Conservation (phyloP, 805 yeast species). For the Wickerhamiella sorbophila region DNA sequence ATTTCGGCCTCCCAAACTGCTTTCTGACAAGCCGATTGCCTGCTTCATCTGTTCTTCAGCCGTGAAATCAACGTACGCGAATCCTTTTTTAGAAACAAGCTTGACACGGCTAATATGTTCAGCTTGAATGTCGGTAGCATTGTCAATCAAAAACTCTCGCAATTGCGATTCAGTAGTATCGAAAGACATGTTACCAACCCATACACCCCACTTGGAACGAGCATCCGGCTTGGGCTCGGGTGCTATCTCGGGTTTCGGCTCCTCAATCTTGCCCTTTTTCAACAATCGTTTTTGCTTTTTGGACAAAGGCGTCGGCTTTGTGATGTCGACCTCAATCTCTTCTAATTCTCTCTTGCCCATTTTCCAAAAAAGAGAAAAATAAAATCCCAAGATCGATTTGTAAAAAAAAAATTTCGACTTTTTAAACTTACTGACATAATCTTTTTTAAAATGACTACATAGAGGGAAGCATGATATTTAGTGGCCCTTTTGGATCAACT, state of each 20-base stretch:
- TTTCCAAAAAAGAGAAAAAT: not conserved
- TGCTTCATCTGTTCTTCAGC: conserved; percentile 43
- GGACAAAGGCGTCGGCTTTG: conserved; percentile 66
- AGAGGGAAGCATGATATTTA: not conserved
- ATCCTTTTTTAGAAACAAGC: conserved; percentile 62
- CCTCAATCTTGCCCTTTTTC: conserved; percentile 42
- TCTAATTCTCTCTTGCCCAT: conserved; percentile 21
- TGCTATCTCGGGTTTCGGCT: conserved; percentile 23
- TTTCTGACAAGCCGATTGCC: conserved; percentile 57
- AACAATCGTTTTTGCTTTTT: conserved; percentile 79
- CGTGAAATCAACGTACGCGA: conserved; percentile 77
- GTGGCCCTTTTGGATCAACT: conserved; percentile 25
- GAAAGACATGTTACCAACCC: conserved; percentile 89
- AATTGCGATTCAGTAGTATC: conserved; percentile 70
- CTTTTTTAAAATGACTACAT: too few relatives aligned
- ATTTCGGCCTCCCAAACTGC: conserved; percentile 67
- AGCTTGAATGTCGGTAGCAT: conserved; percentile 34
- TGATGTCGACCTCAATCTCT: conserved; percentile 30
- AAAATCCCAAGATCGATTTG: too few relatives aligned
- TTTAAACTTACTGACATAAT: not conserved
- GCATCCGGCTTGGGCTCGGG: conserved; percentile 15
- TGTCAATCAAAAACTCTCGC: conserved; percentile 44
- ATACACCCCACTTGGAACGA: conserved; percentile 42
- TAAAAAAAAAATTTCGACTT: not conserved
- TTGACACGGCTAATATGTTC: conserved; percentile 60